Conservation (phyloP, 495 filamentous ascomycete species). For the Penicillium silybi region DNA sequence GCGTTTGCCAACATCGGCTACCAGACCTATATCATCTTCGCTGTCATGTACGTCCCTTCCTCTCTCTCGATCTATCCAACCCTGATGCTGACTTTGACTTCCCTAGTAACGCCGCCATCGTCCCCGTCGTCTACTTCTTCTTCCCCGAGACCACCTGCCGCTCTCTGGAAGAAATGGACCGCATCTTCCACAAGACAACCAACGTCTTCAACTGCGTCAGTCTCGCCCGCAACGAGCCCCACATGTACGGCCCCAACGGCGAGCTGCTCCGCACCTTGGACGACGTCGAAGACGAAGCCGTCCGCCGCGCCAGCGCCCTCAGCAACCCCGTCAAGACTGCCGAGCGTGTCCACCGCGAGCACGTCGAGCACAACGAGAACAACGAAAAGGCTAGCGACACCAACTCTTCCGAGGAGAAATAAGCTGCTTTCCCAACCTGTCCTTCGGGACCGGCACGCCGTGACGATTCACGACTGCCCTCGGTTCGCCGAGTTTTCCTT, state of each 20-base stretch:
- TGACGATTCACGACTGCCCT: constrained; percentile 3
- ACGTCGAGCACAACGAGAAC: constrained; percentile 11
- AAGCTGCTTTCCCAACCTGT: background rate
- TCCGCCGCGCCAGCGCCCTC: constrained; percentile 30
- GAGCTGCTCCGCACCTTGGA: constrained; percentile 48
- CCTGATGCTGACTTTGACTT: constrained; percentile 10
- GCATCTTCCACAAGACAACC: constrained; percentile 64
- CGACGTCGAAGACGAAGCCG: constrained; percentile 36
- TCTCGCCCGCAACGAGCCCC: constrained; percentile 56
- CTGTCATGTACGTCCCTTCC: constrained; percentile 44
- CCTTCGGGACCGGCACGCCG: background rate
- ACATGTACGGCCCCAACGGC: constrained; percentile 67
- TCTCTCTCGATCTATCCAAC: background rate
- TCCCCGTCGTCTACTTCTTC: constrained; percentile 69
- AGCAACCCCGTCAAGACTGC: constrained; percentile 14
- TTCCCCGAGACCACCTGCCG: constrained; percentile 72
- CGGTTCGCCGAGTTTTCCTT: background rate
- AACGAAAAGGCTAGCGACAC: constrained; percentile 27
- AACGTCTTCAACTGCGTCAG: constrained; percentile 55
- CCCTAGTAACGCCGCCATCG: constrained; percentile 60
- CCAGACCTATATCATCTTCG: constrained; percentile 67
- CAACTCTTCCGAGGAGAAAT: constrained; percentile 29
- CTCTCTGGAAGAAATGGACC: constrained; percentile 73
- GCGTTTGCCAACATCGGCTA: constrained; percentile 59
- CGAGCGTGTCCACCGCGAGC: constrained; percentile 16